These are phyloP conservation scores for Rubia tinctorum DNA, from an alignment of 305 asterid species.

Conservation along the genomic window DNA sequence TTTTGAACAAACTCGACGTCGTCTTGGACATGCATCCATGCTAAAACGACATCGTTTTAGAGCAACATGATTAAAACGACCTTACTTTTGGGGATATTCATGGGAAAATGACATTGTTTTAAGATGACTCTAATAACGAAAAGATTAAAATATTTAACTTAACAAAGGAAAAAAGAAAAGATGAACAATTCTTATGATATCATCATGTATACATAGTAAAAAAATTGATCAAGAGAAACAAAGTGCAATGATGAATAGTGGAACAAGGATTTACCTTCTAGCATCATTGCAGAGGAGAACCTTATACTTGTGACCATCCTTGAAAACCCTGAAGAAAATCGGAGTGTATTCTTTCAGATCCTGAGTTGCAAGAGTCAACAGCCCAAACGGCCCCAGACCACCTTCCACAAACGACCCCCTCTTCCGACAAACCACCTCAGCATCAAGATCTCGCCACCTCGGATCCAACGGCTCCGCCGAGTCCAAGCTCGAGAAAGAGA, in stretches of 20 bases:
- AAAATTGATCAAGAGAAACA: no score
- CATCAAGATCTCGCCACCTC: constrained; percentile 31
- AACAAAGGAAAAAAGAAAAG: no score
- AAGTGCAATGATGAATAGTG: background rate
- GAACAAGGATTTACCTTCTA: constrained; percentile 15
- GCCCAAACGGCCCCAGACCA: constrained; percentile 52
- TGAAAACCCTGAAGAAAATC: constrained; percentile 34
- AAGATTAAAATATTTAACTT: no score
- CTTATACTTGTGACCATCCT: constrained; percentile 19
- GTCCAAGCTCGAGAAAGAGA: constrained; percentile 32
- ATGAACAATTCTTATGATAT: no score
- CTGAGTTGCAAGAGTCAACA: constrained; percentile 31
- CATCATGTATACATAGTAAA: background rate
- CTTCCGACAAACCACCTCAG: constrained; percentile 26
- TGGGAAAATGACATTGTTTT: no score
- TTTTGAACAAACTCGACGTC: no score
- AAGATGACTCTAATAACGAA: no score
- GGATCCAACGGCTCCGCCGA: constrained; percentile 38
- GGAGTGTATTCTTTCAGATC: constrained; percentile 39
- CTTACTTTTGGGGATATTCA: no score
- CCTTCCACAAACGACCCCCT: constrained; percentile 30
- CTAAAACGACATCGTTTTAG: no score
- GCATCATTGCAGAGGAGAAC: constrained; percentile 48
- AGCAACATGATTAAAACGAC: no score
- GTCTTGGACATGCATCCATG: no score